Base-by-base conservation (phyloP, 495 filamentous ascomycete genomes). In the Cudoniella acicularis region DNA sequence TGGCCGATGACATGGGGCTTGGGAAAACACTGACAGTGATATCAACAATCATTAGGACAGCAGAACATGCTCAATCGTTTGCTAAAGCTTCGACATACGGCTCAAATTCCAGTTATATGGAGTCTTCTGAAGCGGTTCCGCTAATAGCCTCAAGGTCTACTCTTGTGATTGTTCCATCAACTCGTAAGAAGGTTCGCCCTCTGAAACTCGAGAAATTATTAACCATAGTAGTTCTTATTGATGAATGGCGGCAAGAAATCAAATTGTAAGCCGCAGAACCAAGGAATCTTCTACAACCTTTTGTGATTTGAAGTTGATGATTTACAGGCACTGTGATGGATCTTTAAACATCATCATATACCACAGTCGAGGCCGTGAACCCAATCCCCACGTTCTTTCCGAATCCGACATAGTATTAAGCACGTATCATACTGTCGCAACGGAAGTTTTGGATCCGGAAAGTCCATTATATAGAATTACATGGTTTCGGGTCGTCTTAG, bases 401-500 rank as follows among this genome's bases (percentile, higher is more conserved):
- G 69, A 79, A 21, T 82, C 79, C 52, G 87, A 92, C 62, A 83
- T 96, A 6, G 84, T 97, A 13, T 79, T 96, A 48, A 92, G 89
- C 0, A 95, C 88, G 49, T 96, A 96, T 66, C 57, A 61, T 54
- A 64, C 62, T 10, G 25, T 64, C 10, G 48, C 30, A 18, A 9
- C 52, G 10, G 58, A 61, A 21, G 9, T 27, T 16, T 1, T 20
- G 0, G 52, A 63, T 18, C 74, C 73, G 46, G 41, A 80, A 30
- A 70, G 69, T 23, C 72, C 64, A 42, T 74, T 95, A 0, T 84
- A 83, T 61, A 81, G 82, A 0, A 57, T 88, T 1, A 73, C 85
- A 1, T 97, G 90, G 90, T 83, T 87, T 43, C 87, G 92, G 16
- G 73, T 96, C n/a, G 86, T 96, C 16, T 75, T 96, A 1, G 91